A percentile compares a stretch with the other conserved stretches of the same genome.
phyloP scores from a whole-genome alignment of 768 basidiomycete species.

The Clavaria fumosa region DNA sequence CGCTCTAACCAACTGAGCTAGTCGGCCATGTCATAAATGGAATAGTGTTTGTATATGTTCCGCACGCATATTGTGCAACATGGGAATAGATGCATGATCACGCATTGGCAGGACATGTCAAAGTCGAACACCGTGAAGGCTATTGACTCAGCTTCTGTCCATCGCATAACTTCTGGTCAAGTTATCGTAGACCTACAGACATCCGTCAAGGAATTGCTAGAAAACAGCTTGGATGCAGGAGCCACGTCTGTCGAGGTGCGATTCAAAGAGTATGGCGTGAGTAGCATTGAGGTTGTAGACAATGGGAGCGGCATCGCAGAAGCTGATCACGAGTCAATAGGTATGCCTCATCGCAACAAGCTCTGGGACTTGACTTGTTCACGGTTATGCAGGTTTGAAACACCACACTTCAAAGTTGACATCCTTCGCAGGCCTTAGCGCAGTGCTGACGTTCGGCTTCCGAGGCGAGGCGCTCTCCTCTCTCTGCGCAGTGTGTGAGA shows the following conservation, averaged over 20 bases:
- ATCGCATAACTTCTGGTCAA: slow-evolving; percentile 86
- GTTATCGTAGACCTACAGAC: slow-evolving; percentile 89
- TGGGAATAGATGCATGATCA: too few relatives aligned
- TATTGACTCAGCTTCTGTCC: slow-evolving; percentile 67
- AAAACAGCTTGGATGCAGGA: slow-evolving; percentile 90
- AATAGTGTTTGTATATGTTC: too few relatives aligned
- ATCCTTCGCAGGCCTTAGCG: slow-evolving; percentile 55
- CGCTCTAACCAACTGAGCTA: slow-evolving; percentile 93
- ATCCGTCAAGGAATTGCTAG: slow-evolving; percentile 90
- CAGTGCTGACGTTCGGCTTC: slow-evolving; percentile 80
- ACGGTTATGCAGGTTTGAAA: slow-evolving; percentile 65
- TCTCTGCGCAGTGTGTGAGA: slow-evolving; percentile 68
- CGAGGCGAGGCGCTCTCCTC: slow-evolving; percentile 93
- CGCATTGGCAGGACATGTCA: too few relatives aligned
- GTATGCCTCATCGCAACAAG: slow-evolving; percentile 41
- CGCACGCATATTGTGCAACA: too few relatives aligned
- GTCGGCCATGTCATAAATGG: too few relatives aligned
- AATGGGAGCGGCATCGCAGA: slow-evolving; percentile 80
- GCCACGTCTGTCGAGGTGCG: slow-evolving; percentile 80
- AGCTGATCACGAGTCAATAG: slow-evolving; percentile 62
- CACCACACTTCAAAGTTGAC: slow-evolving; percentile 88
- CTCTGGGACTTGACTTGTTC: too few relatives aligned
- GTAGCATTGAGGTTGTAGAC: slow-evolving; percentile 76
- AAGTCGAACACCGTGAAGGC: slow-evolving; percentile 25
- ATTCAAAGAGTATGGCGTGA: slow-evolving; percentile 78